Conservation (phyloP, 2,329 filamentous ascomycete species). For the Blumeriella jaapii region DNA sequence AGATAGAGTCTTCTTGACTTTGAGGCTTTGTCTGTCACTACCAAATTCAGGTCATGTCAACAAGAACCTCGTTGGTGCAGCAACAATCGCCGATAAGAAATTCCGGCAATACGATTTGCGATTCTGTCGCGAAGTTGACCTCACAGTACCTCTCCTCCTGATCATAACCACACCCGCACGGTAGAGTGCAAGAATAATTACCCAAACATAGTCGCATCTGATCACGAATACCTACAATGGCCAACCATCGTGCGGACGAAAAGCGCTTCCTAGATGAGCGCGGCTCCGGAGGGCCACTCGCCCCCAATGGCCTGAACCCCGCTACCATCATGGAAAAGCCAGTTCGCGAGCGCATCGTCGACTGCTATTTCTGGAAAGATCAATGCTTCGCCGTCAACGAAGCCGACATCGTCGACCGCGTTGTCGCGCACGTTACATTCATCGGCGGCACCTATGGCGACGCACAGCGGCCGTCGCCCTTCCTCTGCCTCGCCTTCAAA, state of each 20-base stretch:
- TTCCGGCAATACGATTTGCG: neutral
- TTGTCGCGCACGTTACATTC: constrained; percentile 68
- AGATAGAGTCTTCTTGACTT: neutral
- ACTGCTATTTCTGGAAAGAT: constrained; percentile 97
- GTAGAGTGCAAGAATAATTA: too few species aligned
- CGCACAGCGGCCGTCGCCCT: constrained; percentile 78
- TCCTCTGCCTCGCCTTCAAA: constrained; percentile 91
- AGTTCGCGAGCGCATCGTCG: constrained; percentile 87
- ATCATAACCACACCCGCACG: too few species aligned
- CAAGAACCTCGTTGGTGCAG: constrained; percentile 29
- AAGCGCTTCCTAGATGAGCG: constrained; percentile 79
- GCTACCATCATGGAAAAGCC: constrained; percentile 94
- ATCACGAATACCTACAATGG: constrained; percentile 18
- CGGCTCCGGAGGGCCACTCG: constrained; percentile 62
- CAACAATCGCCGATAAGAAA: constrained; percentile 33
- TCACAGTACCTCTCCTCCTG: too few species aligned
- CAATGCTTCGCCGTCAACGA: constrained; percentile 94
- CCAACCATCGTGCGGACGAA: constrained; percentile 66
- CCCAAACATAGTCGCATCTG: too few species aligned
- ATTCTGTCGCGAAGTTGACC: too few species aligned
- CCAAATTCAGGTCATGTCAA: constrained; percentile 5
- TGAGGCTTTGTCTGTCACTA: too few species aligned
- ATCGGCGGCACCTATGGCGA: constrained; percentile 82
- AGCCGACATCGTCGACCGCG: constrained; percentile 73
- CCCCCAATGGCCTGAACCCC: constrained; percentile 82